phyloP scores from a whole-genome alignment of 108 stramenopile genomes.

The Aurantiochytrium sp. region DNA sequence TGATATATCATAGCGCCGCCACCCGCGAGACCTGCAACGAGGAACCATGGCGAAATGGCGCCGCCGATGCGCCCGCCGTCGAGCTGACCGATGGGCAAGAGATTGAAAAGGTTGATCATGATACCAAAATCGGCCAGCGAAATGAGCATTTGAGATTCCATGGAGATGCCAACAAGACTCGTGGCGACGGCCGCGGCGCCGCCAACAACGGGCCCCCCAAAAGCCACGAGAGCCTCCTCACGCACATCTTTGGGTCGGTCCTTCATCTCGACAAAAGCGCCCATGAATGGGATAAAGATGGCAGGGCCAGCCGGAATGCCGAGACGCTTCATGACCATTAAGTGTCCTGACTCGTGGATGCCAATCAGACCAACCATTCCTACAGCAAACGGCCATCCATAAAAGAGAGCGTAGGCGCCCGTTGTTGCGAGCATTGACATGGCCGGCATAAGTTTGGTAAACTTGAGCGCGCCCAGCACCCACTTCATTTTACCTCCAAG shows the following conservation, averaged over 20 bases:
- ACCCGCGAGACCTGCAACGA: conserved; percentile 66
- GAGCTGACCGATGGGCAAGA: conserved; percentile 75
- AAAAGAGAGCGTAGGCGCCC: conserved; percentile 73
- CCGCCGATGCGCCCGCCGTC: conserved; percentile 83
- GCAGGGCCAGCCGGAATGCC: conserved; percentile 76
- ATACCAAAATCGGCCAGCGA: conserved; percentile 87
- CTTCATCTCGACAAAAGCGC: conserved; percentile 74
- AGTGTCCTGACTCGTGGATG: conserved; percentile 79
- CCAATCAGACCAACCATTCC: conserved; percentile 80
- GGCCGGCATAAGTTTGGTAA: conserved; percentile 75
- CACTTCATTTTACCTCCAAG: conserved; percentile 72
- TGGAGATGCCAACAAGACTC: conserved; percentile 58
- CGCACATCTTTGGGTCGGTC: conserved; percentile 69
- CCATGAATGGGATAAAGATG: conserved; percentile 89
- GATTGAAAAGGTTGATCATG: conserved; percentile 90
- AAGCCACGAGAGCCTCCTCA: conserved; percentile 77
- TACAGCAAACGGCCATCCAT: conserved; percentile 72
- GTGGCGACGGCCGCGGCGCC: conserved; percentile 65
- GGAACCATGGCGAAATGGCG: conserved; percentile 65
- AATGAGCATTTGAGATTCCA: conserved; percentile 67
- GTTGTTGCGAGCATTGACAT: conserved; percentile 74
- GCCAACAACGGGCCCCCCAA: conserved; percentile 77
- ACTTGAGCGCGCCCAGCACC: conserved; percentile 70
- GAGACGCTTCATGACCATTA: conserved; percentile 59
- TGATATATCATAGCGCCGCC: conserved; percentile 61